phyloP scores from a whole-genome alignment of 148 eudicot genomes.

The Rhododendron simsii region DNA sequence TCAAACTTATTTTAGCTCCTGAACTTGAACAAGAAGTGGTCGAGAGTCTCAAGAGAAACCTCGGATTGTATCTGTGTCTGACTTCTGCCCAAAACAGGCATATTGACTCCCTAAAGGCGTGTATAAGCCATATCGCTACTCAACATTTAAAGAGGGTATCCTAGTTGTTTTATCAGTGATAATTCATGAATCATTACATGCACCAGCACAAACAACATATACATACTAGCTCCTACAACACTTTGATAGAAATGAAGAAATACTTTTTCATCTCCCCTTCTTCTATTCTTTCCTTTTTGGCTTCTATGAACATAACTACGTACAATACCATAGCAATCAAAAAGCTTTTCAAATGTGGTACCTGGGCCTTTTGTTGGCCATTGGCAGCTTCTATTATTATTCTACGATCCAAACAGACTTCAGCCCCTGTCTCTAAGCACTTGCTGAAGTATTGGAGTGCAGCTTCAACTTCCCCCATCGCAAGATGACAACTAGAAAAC shows the following conservation, averaged over 20 bases:
- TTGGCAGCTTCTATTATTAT: slow-evolving; percentile 73
- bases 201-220: background rate
- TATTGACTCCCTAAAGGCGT: background rate
- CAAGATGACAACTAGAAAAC: slow-evolving; percentile 64
- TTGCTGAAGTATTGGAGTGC: slow-evolving; percentile 53
- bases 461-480: slow-evolving; percentile 76
- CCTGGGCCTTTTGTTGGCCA: slow-evolving; percentile 82
- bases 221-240: background rate
- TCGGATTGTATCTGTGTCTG: background rate
- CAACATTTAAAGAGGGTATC: background rate
- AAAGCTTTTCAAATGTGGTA: slow-evolving; percentile 15
- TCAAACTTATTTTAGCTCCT: background rate
- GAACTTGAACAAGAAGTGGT: background rate
- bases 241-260: background rate
- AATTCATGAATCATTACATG: background rate
- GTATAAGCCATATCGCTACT: background rate
- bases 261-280: background rate
- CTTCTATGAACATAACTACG: background rate
- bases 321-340: background rate
- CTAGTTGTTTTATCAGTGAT: background rate
- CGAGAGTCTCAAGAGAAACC: background rate
- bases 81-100: background rate
- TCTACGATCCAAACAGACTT: slow-evolving; percentile 75
- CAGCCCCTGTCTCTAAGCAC: slow-evolving; percentile 44
- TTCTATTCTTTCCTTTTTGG: background rate